These are phyloP conservation scores for Alternaria panax DNA, from an alignment of 2,329 filamentous ascomycete genomes.

Conservation along the genomic window DNA sequence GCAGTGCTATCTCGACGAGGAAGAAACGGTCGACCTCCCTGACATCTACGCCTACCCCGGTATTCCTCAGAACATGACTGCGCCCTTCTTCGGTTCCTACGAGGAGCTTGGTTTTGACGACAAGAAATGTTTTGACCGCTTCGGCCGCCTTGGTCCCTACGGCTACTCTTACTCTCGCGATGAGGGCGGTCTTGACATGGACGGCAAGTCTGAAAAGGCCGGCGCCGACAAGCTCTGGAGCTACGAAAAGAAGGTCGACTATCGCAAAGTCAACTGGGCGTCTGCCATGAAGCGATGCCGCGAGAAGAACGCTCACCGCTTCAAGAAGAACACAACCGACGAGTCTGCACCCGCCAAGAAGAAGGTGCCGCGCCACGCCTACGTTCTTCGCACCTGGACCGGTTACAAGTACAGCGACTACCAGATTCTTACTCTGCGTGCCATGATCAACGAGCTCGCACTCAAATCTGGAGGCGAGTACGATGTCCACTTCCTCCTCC, in stretches of 20 bases:
- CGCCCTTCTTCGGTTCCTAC: conserved; percentile 59
- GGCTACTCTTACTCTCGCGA: conserved; percentile 58
- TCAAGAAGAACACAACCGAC: conserved; percentile 48
- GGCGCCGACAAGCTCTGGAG: conserved; percentile 53
- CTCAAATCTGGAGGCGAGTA: conserved; percentile 86
- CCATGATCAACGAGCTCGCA: conserved; percentile 82
- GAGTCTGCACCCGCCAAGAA: conserved; percentile 47
- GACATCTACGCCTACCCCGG: conserved; percentile 71
- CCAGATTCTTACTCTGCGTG: conserved; percentile 80
- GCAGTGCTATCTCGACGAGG: conserved; percentile 69
- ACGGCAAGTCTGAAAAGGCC: conserved; percentile 53
- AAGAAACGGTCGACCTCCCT: conserved; percentile 64
- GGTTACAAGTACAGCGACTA: conserved; percentile 80
- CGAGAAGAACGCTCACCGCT: conserved; percentile 59
- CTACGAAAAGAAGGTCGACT: conserved; percentile 62
- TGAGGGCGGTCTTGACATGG: conserved; percentile 59
- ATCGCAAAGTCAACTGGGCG: conserved; percentile 58
- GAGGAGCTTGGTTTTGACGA: conserved; percentile 56
- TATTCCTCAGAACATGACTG: conserved; percentile 58
- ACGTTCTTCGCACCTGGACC: conserved; percentile 85
- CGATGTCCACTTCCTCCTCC: conserved; percentile 83
- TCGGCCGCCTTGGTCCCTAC: conserved; percentile 59
- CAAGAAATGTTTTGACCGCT: conserved; percentile 60
- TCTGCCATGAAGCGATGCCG: conserved; percentile 57
- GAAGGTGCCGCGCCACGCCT: conserved; percentile 70